phyloP scores from a whole-genome alignment of 805 yeast species.

The Candida tammaniensis region DNA sequence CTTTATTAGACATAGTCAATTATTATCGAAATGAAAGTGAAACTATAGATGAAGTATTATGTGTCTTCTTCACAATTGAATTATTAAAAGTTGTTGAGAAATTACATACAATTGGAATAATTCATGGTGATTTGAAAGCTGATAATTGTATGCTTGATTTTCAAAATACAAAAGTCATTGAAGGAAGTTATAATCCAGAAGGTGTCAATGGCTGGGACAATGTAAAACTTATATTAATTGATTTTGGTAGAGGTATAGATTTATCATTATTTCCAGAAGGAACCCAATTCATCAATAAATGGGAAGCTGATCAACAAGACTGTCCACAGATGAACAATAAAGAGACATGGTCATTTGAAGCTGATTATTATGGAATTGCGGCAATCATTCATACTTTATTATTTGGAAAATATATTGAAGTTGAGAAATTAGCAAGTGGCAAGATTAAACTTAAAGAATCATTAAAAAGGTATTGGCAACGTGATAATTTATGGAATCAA shows the following conservation, averaged over 20 bases:
- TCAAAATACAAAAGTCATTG: conserved; percentile 14
- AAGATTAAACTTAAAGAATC: conserved; percentile 38
- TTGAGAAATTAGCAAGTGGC: conserved; percentile 23
- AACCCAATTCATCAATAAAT: conserved; percentile 55
- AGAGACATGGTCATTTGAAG: conserved; percentile 71
- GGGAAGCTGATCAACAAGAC: conserved; percentile 65
- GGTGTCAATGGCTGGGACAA: conserved; percentile 42
- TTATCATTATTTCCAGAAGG: conserved; percentile 47
- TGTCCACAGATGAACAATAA: conserved; percentile 66
- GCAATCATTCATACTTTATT: conserved; percentile 68
- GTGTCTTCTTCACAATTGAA: conserved; percentile 63
- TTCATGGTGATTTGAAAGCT: conserved; percentile 85
- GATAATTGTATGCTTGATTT: conserved; percentile 81
- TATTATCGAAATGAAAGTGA: conserved; percentile 26
- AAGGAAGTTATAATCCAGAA: conserved; percentile 6
- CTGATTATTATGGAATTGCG: conserved; percentile 83
- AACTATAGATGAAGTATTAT: conserved; percentile 57
- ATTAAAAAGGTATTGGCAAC: conserved; percentile 74
- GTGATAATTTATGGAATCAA: conserved; percentile 60
- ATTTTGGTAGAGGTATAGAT: conserved; percentile 81
- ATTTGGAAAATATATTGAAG: conserved; percentile 63
- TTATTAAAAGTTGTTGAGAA: conserved; percentile 55
- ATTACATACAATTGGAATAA: conserved; percentile 62
- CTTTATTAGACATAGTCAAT: conserved; percentile 67
- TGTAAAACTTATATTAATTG: conserved; percentile 64